Base-by-base conservation (phyloP, 768 basidiomycete genomes). In the Sutorius australiensis region DNA sequence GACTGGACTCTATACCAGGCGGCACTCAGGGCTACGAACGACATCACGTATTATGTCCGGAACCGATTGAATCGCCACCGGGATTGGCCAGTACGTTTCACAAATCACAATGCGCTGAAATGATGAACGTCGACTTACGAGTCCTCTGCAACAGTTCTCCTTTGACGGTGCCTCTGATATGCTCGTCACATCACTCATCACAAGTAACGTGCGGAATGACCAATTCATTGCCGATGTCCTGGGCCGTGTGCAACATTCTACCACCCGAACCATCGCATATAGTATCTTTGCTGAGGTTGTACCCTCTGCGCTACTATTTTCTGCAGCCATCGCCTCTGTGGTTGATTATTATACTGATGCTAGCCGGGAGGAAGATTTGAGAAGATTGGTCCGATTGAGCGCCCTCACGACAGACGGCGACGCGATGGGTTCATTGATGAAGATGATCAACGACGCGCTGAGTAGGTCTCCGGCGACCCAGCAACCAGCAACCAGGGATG, bases 291-390 rank as follows among this genome's bases (percentile, higher is more conserved):
- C 76, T 8, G 78, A 83, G 43, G 63, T 76, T 14, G 75, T 86
- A 12, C 81, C 83, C 6, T 81, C 81, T 14, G 76, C 79, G 3
- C 70, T 80, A 0, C 61, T 80, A 6, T 85, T 80, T 69, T 81
- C 82, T 1, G 74, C 81, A 46, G 75, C 77, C 11, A 65, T 87
- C 38, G 73, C 79, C 3, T 76, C 79, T 49, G 75, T 84, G 21
- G 72, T 89, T 45, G 73, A 86, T 60, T 85, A 80, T 67, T 88
- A 81, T 58, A 68, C 87, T 13, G 70, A 74, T 10, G 72, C 74
- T 1, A 65, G 63, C 38, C 67, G 68, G 55, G 44, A 64, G 50
- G 44, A 63, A 16, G 73, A 71, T 6, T 38, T 60, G 13, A 28
- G 68, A 21, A 71, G 77, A 32, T 73, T 85, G 30, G 67, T 75